These are phyloP conservation scores for Mucor circinelloides DNA, from an alignment of 371 early-diverging fungal species.

Conservation along the genomic window DNA sequence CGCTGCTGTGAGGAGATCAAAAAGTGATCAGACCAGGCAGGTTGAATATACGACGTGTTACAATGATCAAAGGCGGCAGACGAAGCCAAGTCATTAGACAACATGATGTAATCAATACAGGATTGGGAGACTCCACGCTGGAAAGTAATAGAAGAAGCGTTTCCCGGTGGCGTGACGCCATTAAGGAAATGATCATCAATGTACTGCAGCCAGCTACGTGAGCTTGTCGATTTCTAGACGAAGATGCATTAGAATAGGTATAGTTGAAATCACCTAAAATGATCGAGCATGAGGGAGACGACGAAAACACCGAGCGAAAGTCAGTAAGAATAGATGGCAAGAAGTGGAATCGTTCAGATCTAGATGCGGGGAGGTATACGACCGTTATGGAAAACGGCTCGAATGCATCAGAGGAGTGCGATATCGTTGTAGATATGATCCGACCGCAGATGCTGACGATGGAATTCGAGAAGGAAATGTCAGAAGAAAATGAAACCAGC, in stretches of 20 bases:
- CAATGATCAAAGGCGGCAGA: not conserved
- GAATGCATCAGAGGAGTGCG: slow-evolving; percentile 6
- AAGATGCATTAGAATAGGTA: not conserved
- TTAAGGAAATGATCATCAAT: not conserved
- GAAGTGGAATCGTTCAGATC: not conserved
- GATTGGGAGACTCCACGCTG: not conserved
- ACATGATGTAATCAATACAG: slow-evolving; percentile 12
- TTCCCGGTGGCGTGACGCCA: not conserved
- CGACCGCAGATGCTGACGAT: not conserved
- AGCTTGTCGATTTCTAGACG: not conserved
- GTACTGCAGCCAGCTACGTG: not conserved
- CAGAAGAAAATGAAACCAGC: slow-evolving; percentile 4
- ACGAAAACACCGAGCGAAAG: not conserved
- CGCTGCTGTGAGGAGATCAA: no score
- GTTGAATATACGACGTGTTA: not conserved
- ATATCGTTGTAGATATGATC: slow-evolving; percentile 3
- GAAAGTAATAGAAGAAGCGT: slow-evolving; percentile 1
- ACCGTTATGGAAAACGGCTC: slow-evolving; percentile 2
- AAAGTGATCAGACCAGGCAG: slow-evolving; percentile 15
- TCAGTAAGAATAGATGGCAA: not conserved
- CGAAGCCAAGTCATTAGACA: not conserved
- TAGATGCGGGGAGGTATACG: not conserved
- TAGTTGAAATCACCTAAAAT: slow-evolving; percentile 19
- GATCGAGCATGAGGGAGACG: not conserved
- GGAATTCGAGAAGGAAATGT: not conserved